Percentiles rank a stretch among this genome's conserved stretches.
phyloP scores from a whole-genome alignment of 768 basidiomycete genomes.

The Lactarius hatsudake region DNA sequence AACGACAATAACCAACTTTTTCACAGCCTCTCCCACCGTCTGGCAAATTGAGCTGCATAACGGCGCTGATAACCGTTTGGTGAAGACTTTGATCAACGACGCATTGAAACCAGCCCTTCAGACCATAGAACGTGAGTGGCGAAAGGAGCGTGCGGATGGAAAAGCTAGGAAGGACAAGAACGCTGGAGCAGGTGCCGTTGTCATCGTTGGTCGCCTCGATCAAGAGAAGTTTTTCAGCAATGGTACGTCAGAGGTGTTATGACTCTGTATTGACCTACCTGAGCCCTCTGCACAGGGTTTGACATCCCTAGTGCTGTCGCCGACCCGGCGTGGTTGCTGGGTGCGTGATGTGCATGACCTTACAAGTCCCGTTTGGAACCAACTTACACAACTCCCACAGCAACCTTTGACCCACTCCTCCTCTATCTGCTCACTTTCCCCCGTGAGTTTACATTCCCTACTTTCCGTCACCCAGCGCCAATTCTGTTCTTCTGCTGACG shows the following conservation, averaged over 20 bases:
- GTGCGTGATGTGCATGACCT: conserved; percentile 39
- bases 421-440: conserved; percentile 71
- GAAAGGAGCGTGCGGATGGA: conserved; percentile 41
- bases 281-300: conserved; percentile 45
- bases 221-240: conserved; percentile 92
- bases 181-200: conserved; percentile 65
- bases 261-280: neutral
- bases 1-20: neutral
- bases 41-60: conserved; percentile 85
- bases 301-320: conserved; percentile 52
- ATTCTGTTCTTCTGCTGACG: neutral
- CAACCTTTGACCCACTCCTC: conserved; percentile 64
- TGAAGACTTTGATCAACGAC: conserved; percentile 51
- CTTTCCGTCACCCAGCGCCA: neutral
- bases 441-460: conserved; percentile 44
- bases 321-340: conserved; percentile 62
- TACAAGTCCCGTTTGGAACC: neutral
- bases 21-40: conserved; percentile 51
- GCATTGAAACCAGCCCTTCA: conserved; percentile 71
- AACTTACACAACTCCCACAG: neutral
- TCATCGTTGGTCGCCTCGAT: conserved; percentile 68
- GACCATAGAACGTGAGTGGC: conserved; percentile 72
- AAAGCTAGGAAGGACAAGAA: conserved; percentile 38
- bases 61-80: conserved; percentile 70
- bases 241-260: conserved; percentile 40